Evolutionary conservation across 2,329 filamentous ascomycete genomes (phyloP).

Genomic region (Ophiognomonia clavigignenti-juglandacearum): DNA sequence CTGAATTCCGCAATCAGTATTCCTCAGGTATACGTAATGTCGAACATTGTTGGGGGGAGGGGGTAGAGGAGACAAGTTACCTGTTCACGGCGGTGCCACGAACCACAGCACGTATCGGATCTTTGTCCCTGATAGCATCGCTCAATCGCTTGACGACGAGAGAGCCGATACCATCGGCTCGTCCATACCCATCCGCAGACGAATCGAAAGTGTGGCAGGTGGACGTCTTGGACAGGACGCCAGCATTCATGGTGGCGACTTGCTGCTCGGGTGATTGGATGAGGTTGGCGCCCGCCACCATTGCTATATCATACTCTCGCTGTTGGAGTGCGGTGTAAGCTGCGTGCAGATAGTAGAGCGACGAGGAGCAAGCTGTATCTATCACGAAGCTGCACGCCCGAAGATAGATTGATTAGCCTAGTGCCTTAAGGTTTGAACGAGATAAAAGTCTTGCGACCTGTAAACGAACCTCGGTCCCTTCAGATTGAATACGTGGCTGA

Average conservation of each 20-base stretch:
- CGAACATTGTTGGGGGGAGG: too few relatives aligned
- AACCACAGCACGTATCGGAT: too few relatives aligned
- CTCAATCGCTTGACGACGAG: constrained; percentile 41
- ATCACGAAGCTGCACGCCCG: constrained; percentile 16
- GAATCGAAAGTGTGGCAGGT: constrained; percentile 34
- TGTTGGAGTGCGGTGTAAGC: constrained; percentile 24
- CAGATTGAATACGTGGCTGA: background rate
- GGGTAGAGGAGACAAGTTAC: too few relatives aligned
- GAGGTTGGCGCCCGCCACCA: background rate
- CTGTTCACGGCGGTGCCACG: too few relatives aligned
- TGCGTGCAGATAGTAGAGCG: constrained; percentile 26
- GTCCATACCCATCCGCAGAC: constrained; percentile 43
- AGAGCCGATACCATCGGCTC: constrained; percentile 42
- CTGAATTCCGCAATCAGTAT: too few relatives aligned
- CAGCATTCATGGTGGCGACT: constrained; percentile 26
- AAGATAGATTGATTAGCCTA: too few relatives aligned
- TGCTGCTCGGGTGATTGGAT: constrained; percentile 21
- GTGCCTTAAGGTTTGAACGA: too few relatives aligned
- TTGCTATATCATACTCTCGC: constrained; percentile 23
- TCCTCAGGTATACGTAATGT: too few relatives aligned
- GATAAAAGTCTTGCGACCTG: too few relatives aligned
- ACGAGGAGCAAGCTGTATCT: constrained; percentile 29
- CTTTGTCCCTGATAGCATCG: too few relatives aligned
- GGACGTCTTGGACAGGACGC: constrained; percentile 30
- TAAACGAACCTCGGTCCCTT: too few relatives aligned